Conservation (phyloP, 495 filamentous ascomycete genomes). For the Viridothelium virens region DNA sequence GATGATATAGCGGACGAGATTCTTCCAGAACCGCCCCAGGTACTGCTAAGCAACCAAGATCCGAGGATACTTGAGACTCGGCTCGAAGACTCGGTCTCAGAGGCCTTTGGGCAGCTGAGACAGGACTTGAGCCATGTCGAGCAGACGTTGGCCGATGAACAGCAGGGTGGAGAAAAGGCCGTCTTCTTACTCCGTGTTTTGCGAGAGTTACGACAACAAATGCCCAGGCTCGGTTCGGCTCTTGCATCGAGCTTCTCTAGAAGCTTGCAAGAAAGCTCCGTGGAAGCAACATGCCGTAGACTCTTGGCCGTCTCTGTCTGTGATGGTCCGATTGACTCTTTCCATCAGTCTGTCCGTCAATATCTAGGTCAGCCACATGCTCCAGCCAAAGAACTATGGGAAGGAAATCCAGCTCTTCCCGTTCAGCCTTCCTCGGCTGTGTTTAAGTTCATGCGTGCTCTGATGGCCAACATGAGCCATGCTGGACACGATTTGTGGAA, state of each 20-base stretch:
- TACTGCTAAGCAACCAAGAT: constrained; percentile 64
- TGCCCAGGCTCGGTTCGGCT: constrained; percentile 41
- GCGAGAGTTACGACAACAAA: constrained; percentile 61
- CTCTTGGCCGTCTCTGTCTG: constrained; percentile 17
- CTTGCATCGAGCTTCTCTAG: not conserved
- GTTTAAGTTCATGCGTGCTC: constrained; percentile 63
- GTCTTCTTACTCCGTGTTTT: constrained; percentile 68
- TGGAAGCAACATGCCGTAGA: constrained; percentile 20
- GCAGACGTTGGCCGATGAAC: constrained; percentile 27
- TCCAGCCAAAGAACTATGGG: constrained; percentile 53
- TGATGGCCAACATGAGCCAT: constrained; percentile 58
- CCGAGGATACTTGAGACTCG: constrained; percentile 54
- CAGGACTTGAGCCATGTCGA: constrained; percentile 44
- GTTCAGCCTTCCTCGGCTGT: constrained; percentile 70
- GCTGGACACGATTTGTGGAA: constrained; percentile 80
- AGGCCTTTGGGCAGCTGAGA: constrained; percentile 55
- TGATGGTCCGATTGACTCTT: constrained; percentile 31
- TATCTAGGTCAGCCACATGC: constrained; percentile 5
- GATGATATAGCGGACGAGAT: constrained; percentile 70
- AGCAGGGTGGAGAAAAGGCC: constrained; percentile 45
- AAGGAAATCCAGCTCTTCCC: constrained; percentile 66
- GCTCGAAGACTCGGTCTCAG: constrained; percentile 48
- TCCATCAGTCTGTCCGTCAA: constrained; percentile 33
- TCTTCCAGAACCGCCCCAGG: constrained; percentile 56
- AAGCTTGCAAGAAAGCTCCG: not conserved